These are phyloP conservation scores for Wallacemonas rigidus DNA, from an alignment of 208 protist genomes.

Conservation along the genomic window DNA sequence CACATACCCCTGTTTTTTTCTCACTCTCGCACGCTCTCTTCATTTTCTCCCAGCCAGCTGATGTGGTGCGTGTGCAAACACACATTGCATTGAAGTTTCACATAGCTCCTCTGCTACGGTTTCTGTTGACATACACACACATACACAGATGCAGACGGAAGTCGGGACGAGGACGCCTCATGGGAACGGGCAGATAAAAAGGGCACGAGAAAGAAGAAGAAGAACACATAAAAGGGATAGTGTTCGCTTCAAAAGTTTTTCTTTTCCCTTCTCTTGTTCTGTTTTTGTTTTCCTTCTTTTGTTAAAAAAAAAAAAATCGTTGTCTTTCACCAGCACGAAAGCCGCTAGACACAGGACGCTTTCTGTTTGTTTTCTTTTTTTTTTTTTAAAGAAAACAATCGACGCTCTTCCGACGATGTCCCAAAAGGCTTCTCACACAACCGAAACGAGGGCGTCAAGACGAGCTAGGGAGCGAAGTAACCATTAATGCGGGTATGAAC, in stretches of 20 bases:
- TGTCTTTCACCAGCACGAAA: not conserved
- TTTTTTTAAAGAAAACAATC: not conserved
- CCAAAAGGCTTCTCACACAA: too few relatives aligned
- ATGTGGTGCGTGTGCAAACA: too few relatives aligned
- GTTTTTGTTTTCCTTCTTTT: constrained; percentile 23
- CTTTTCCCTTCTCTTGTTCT: constrained; percentile 11
- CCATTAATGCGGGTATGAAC: too few relatives aligned
- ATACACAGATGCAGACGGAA: not conserved
- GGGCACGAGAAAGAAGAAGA: not conserved
- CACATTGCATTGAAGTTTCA: too few relatives aligned
- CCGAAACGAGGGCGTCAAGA: too few relatives aligned
- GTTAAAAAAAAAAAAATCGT: too few relatives aligned
- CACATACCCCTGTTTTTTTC: not conserved
- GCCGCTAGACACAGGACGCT: too few relatives aligned
- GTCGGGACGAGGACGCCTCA: too few relatives aligned
- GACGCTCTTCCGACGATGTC: too few relatives aligned
- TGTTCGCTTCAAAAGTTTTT: constrained; percentile 15
- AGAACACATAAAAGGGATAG: not conserved
- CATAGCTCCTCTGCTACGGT: too few relatives aligned
- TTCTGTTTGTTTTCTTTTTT: constrained; percentile 16
- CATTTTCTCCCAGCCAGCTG: not conserved
- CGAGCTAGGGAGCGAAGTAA: too few relatives aligned
- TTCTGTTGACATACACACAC: not conserved
- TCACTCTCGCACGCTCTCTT: constrained; percentile 5
- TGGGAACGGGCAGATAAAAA: too few relatives aligned